Evolutionary conservation across 345 rosid genomes (phyloP).

Genomic region (Lagerstroemia speciosa): DNA sequence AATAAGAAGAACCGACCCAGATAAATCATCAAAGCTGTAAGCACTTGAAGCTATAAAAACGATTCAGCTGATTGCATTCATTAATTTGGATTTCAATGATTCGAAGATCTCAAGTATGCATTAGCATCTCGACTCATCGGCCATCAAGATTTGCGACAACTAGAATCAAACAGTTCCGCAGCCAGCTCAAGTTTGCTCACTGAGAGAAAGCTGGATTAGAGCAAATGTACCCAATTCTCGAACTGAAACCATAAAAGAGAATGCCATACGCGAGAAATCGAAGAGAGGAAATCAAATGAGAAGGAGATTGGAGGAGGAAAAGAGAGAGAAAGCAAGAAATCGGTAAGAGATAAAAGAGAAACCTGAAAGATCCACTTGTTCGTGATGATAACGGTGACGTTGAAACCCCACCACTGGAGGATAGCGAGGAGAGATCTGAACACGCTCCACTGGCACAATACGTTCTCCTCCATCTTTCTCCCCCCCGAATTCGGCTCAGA

Average conservation of each 20-base stretch:
- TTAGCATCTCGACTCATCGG: not conserved
- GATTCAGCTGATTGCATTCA: not conserved
- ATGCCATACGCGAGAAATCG: too few relatives aligned
- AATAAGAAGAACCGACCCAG: not conserved
- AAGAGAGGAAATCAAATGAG: too few relatives aligned
- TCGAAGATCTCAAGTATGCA: not conserved
- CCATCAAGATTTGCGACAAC: not conserved
- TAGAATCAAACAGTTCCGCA: not conserved
- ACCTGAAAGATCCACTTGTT: conserved; percentile 99
- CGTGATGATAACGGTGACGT: conserved; percentile 91
- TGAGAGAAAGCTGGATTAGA: not conserved
- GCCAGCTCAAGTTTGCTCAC: not conserved
- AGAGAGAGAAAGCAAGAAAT: not conserved
- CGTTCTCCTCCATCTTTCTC: conserved; percentile 65
- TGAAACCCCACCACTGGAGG: conserved; percentile 94
- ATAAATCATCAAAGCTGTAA: not conserved
- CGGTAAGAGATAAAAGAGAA: conserved; percentile 3
- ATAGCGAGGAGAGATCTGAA: conserved; percentile 93
- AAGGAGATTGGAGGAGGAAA: not conserved
- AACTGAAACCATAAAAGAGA: not conserved
- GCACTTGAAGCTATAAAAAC: not conserved
- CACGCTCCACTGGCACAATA: conserved; percentile 46
- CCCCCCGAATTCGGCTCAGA: not conserved
- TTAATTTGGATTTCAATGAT: not conserved
- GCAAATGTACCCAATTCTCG: not conserved